phyloP scores from a whole-genome alignment of 2,329 filamentous ascomycete genomes.

The Ophiocordyceps camponoti-saundersi region DNA sequence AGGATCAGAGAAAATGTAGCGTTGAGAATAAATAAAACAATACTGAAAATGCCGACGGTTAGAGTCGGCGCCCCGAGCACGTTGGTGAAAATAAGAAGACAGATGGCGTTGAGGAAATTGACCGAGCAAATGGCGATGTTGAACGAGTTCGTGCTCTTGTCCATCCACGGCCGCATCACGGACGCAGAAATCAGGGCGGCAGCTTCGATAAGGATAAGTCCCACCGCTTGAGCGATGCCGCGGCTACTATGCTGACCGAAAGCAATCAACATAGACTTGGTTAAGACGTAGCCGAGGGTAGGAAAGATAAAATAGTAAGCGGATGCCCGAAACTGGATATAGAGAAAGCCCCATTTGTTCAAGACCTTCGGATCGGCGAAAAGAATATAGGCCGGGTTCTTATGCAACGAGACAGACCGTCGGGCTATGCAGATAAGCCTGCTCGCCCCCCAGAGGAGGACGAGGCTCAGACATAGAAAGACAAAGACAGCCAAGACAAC shows the following conservation, averaged over 20 bases:
- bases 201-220: conserved; percentile 69
- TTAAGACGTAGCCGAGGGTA: conserved; percentile 54
- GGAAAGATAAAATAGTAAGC: conserved; percentile 92
- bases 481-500: conserved; percentile 80
- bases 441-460: conserved; percentile 70
- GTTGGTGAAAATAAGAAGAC: conserved; percentile 73
- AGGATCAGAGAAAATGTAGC: conserved; percentile 69
- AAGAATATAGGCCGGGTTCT: conserved; percentile 91
- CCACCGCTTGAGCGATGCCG: conserved; percentile 61
- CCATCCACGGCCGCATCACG: conserved; percentile 88
- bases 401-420: conserved; percentile 78
- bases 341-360: conserved; percentile 97
- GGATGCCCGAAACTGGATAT: conserved; percentile 89
- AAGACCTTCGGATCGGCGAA: conserved; percentile 84
- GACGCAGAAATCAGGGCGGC: conserved; percentile 59
- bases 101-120: conserved; percentile 83
- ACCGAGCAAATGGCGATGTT: conserved; percentile 83
- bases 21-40: conserved; percentile 79
- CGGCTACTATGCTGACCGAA: conserved; percentile 49
- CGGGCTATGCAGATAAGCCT: conserved; percentile 84
- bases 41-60: conserved; percentile 75
- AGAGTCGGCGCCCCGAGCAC: conserved; percentile 72
- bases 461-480: conserved; percentile 61
- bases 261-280: conserved; percentile 81
- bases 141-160: conserved; percentile 94